Base-by-base conservation (phyloP, 2,329 filamentous ascomycete genomes). In the Aspergillus floridensis region DNA sequence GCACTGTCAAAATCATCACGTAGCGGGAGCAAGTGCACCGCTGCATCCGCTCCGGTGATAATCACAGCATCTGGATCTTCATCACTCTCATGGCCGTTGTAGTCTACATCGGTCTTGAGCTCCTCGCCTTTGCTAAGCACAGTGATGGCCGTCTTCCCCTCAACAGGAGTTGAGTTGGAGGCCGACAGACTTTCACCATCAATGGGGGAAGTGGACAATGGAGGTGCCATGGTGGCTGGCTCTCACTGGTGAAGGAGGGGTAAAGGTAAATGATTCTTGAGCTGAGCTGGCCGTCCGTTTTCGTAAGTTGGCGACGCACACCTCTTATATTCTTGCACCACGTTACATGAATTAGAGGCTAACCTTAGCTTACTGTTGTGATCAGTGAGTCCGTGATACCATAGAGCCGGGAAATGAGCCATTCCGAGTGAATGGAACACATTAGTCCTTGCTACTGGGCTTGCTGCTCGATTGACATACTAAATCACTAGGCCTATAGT, bases 1-100 rank as follows among this genome's bases (percentile, higher is more conserved):
- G 81, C 73, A 1, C 70, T 69, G 29, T 86, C 80, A n/a, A 70
- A 67, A 57, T 86, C 84, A 63, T 86, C 84, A 4, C 84, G 76
- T 56, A 84, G 60, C 0, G 83, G 75, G 3, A 86, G 68, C 22
- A 86, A 66, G 55, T 84, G 75, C 0, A 61, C 57, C 4, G 83
- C 76, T 0, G 81, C 83, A 66, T 85, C 83, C 7, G 76, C 70
- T 54, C 82, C 83, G 0, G 81, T 84, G 60, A 81, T 58, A 56
- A 86, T 84, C 63, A 84, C 78, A 14, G 65, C 72, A 24, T 81
- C 72, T 6, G 47, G 57, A 51, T 50, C 38, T 19, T 53, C 51
- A 16, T 44, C 35, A 26, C 35, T 53, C 2, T 44, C 24, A 10
- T 24, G 38, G 26, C 24, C 52, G 14, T 19, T 22, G 16, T 54